Percentiles rank a stretch among this genome's conserved stretches.
Evolutionary conservation across 768 basidiomycete genomes (phyloP).

Genomic region (Auriscalpium microsporum): DNA sequence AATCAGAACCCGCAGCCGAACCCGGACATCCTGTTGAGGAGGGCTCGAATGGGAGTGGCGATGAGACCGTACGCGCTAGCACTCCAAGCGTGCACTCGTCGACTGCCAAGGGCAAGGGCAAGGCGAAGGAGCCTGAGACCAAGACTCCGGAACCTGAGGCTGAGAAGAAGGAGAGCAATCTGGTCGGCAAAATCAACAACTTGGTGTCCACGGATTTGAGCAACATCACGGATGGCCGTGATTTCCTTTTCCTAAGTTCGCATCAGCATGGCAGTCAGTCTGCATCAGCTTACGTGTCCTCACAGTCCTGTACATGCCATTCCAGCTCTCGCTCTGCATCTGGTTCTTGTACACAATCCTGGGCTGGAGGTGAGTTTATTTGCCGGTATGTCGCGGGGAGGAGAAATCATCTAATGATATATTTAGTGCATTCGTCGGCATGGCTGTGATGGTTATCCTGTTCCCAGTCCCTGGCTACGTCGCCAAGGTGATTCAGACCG

Average conservation of each 20-base stretch:
- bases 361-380: slow-evolving; percentile 39
- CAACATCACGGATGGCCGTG: slow-evolving; percentile 21
- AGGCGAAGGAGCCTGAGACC: not conserved
- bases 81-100: slow-evolving; percentile 3
- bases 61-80: slow-evolving; percentile 1
- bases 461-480: slow-evolving; percentile 36
- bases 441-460: slow-evolving; percentile 30
- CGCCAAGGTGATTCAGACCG: slow-evolving; percentile 25
- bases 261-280: not conserved
- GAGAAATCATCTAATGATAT: too few relatives aligned
- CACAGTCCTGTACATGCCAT: slow-evolving; percentile 28
- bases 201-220: slow-evolving; percentile 57
- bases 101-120: not conserved
- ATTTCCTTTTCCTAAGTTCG: slow-evolving; percentile 14
- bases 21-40: not conserved
- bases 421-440: slow-evolving; percentile 31
- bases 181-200: slow-evolving; percentile 73
- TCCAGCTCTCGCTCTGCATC: slow-evolving; percentile 32
- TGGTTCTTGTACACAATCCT: slow-evolving; percentile 37
- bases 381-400: too few relatives aligned
- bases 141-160: not conserved
- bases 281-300: not conserved
- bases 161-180: slow-evolving; percentile 28
- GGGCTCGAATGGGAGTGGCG: not conserved
- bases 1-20: not conserved